Conservation (phyloP, 345 rosid species). For the Diplotaxis tenuifolia region DNA sequence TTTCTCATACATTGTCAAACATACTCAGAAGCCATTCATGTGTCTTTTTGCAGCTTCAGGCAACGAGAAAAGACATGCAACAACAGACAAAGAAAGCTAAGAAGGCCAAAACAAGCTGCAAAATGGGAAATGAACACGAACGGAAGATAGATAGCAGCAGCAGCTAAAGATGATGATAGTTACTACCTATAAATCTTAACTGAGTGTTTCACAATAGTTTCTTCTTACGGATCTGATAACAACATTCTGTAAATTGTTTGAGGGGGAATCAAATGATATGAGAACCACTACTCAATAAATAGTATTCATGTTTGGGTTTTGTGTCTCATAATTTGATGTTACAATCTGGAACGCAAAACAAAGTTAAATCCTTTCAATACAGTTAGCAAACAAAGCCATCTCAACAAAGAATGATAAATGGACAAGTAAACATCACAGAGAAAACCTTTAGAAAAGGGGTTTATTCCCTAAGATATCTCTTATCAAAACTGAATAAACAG, state of each 20-base stretch:
- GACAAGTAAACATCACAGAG: too few relatives aligned
- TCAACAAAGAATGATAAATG: too few relatives aligned
- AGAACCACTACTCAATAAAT: slow-evolving; percentile 4
- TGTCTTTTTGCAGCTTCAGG: slow-evolving; percentile 37
- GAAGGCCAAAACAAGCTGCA: slow-evolving; percentile 27
- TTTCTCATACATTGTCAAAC: not conserved
- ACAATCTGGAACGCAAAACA: slow-evolving; percentile 8
- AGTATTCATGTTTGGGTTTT: not conserved
- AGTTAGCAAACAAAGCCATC: too few relatives aligned
- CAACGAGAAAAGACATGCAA: slow-evolving; percentile 37
- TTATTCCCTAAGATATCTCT: too few relatives aligned
- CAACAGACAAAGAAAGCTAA: slow-evolving; percentile 40
- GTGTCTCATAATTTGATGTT: slow-evolving; percentile 16
- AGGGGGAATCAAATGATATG: not conserved
- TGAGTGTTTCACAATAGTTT: not conserved
- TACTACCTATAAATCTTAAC: not conserved
- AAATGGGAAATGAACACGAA: slow-evolving; percentile 33
- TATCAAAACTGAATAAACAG: too few relatives aligned
- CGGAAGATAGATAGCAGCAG: not conserved
- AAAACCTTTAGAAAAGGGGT: too few relatives aligned
- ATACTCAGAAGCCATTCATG: not conserved
- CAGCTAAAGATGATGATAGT: not conserved
- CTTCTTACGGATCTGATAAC: not conserved
- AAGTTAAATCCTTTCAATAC: slow-evolving; percentile 58
- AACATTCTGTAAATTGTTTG: slow-evolving; percentile 20